Evolutionary conservation across 2,329 filamentous ascomycete genomes (phyloP).

Genomic region (Botryosphaeria dothidea): DNA sequence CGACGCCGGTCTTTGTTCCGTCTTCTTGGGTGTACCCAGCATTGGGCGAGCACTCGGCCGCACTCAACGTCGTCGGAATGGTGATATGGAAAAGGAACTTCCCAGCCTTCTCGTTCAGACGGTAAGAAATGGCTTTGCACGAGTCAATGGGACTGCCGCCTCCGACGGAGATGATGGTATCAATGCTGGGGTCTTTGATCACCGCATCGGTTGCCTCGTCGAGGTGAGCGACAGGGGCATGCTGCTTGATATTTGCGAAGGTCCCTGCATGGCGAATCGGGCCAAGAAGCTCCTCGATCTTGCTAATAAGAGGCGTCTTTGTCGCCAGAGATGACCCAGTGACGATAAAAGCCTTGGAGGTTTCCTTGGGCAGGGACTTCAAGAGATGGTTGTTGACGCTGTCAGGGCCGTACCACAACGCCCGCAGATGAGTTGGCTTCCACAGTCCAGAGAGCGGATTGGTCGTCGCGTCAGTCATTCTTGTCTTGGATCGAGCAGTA

Average conservation of each 20-base stretch:
- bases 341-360: slow-evolving; percentile 59
- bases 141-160: slow-evolving; percentile 58
- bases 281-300: slow-evolving; percentile 52
- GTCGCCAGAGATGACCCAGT: slow-evolving; percentile 56
- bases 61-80: slow-evolving; percentile 45
- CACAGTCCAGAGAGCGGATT: slow-evolving; percentile 51
- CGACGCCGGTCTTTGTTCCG: slow-evolving; percentile 53
- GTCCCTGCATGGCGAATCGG: slow-evolving; percentile 52
- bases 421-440: slow-evolving; percentile 52
- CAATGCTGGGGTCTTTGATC: slow-evolving; percentile 46
- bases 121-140: slow-evolving; percentile 40
- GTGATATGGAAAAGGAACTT: slow-evolving; percentile 40
- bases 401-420: slow-evolving; percentile 52
- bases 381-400: slow-evolving; percentile 51
- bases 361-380: slow-evolving; percentile 43
- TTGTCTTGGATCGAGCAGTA: slow-evolving; percentile 18
- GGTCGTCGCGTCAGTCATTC: slow-evolving; percentile 45
- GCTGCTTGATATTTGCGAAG: slow-evolving; percentile 56
- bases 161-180: slow-evolving; percentile 58
- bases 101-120: slow-evolving; percentile 35
- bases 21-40: slow-evolving; percentile 54
- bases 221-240: slow-evolving; percentile 56
- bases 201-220: slow-evolving; percentile 54
- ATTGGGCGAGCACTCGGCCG: slow-evolving; percentile 56
- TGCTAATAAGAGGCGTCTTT: slow-evolving; percentile 54